Percentiles rank a stretch among this genome's conserved stretches.
These are phyloP conservation scores for Orobanche coerulescens DNA, from an alignment of 257 asterid species.

Conservation along the genomic window DNA sequence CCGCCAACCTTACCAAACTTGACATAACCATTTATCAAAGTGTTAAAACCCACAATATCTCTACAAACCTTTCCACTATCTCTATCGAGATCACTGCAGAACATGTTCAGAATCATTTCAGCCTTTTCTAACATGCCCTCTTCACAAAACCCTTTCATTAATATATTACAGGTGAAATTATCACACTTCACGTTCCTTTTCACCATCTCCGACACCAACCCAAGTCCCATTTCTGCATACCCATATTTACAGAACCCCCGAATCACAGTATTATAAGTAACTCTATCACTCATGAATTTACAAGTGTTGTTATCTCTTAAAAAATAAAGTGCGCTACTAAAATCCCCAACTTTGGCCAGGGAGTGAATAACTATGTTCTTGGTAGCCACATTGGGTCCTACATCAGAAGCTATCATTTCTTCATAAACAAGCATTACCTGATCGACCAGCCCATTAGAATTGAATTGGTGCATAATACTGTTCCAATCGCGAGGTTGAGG, in stretches of 20 bases:
- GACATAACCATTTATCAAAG: slow-evolving; percentile 57
- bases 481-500: slow-evolving; percentile 60
- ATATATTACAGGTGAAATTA: slow-evolving; percentile 61
- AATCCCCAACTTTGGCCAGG: slow-evolving; percentile 53
- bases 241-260: slow-evolving; percentile 79
- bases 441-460: slow-evolving; percentile 46
- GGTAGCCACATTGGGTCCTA: slow-evolving; percentile 47
- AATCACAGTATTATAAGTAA: slow-evolving; percentile 76
- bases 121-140: slow-evolving; percentile 62
- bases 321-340: slow-evolving; percentile 41
- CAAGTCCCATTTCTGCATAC: slow-evolving; percentile 49
- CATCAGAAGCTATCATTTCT: slow-evolving; percentile 51
- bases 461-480: slow-evolving; percentile 59
- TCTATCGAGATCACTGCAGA: slow-evolving; percentile 25
- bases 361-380: slow-evolving; percentile 66
- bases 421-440: slow-evolving; percentile 63
- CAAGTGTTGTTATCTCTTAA: slow-evolving; percentile 34
- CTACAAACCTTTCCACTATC: neutral
- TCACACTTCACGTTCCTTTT: slow-evolving; percentile 45
- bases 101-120: slow-evolving; percentile 46
- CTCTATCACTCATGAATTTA: slow-evolving; percentile 40
- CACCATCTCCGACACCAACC: slow-evolving; percentile 71
- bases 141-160: slow-evolving; percentile 74
- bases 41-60: slow-evolving; percentile 66
- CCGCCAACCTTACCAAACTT: slow-evolving; percentile 42